Evolutionary conservation across 257 asterid genomes (phyloP).

Genomic region (Linaria vulgaris): DNA sequence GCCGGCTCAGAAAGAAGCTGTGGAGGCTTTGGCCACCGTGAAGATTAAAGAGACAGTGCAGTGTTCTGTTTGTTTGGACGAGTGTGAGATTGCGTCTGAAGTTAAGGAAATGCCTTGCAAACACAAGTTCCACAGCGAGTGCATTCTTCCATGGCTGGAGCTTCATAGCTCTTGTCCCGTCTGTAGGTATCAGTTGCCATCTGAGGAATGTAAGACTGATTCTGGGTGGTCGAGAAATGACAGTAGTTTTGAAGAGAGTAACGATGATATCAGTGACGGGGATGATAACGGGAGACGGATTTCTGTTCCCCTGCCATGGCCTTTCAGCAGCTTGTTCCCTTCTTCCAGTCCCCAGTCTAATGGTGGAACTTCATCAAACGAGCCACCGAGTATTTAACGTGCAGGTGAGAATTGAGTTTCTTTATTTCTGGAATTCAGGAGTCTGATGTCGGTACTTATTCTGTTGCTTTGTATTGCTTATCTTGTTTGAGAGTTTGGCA

Average conservation of each 20-base stretch:
- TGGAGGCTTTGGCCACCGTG: conserved; percentile 63
- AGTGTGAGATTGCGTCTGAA: conserved; percentile 56
- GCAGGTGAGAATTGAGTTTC: too few species aligned
- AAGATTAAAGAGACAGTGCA: conserved; percentile 45
- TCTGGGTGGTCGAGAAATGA: background rate
- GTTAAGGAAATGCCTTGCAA: conserved; percentile 87
- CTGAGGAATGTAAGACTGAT: conserved; percentile 59
- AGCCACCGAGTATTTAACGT: too few species aligned
- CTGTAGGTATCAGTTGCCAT: conserved; percentile 72
- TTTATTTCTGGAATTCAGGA: too few species aligned
- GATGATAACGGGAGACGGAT: conserved; percentile 51
- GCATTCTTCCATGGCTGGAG: conserved; percentile 87
- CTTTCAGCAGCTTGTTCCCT: conserved; percentile 56
- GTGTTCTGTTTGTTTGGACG: conserved; percentile 83
- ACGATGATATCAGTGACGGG: conserved; percentile 6
- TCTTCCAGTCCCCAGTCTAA: conserved; percentile 37
- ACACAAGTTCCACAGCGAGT: conserved; percentile 65
- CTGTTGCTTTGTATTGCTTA: too few species aligned
- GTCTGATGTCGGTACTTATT: too few species aligned
- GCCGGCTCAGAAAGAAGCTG: conserved; percentile 75
- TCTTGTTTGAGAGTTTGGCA: too few species aligned
- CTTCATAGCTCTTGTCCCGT: conserved; percentile 90
- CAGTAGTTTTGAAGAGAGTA: background rate
- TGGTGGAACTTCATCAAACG: conserved; percentile 29
- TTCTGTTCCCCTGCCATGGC: conserved; percentile 71